phyloP scores from a whole-genome alignment of 2,329 filamentous ascomycete species.

The Alternaria ethzedia region DNA sequence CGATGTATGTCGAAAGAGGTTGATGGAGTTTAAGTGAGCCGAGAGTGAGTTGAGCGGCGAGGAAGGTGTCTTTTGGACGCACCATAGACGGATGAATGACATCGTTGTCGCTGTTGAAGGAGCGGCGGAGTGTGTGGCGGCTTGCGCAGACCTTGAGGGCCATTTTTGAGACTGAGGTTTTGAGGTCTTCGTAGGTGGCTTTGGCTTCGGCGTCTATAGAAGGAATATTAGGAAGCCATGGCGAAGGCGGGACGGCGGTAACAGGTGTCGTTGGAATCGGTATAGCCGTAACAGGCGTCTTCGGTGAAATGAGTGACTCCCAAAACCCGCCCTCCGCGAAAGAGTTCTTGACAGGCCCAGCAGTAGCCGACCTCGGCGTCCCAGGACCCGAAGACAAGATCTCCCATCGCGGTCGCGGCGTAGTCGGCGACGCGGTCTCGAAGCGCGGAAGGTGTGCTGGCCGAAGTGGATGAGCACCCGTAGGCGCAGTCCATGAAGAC shows the following conservation, averaged over 20 bases:
- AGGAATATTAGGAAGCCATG: background rate
- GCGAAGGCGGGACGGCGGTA: background rate
- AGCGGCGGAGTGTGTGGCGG: constrained; percentile 1
- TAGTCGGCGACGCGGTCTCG: background rate
- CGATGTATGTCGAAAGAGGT: background rate
- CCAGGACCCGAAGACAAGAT: constrained; percentile 10
- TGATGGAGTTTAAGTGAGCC: background rate
- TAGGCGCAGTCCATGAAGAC: constrained; percentile 6
- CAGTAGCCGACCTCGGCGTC: constrained; percentile 20
- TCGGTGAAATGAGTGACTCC: constrained; percentile 13
- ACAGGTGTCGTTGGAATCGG: background rate
- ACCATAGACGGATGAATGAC: constrained; percentile 16
- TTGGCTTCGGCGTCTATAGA: background rate
- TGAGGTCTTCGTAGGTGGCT: constrained; percentile 6
- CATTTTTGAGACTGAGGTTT: background rate
- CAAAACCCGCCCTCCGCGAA: constrained; percentile 26
- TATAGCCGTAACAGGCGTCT: background rate
- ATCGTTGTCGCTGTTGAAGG: background rate
- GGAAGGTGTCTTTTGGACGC: background rate
- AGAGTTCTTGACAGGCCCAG: constrained; percentile 17
- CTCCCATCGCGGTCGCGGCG: constrained; percentile 25
- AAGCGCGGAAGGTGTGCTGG: constrained; percentile 8
- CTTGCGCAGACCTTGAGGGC: constrained; percentile 15
- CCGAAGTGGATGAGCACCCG: background rate
- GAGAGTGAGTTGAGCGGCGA: constrained; percentile 5